A percentile compares a stretch with the other conserved stretches of the same genome.
Conservation (phyloP, 2,329 filamentous ascomycete genomes). For the Pseudodiploospora longispora region DNA sequence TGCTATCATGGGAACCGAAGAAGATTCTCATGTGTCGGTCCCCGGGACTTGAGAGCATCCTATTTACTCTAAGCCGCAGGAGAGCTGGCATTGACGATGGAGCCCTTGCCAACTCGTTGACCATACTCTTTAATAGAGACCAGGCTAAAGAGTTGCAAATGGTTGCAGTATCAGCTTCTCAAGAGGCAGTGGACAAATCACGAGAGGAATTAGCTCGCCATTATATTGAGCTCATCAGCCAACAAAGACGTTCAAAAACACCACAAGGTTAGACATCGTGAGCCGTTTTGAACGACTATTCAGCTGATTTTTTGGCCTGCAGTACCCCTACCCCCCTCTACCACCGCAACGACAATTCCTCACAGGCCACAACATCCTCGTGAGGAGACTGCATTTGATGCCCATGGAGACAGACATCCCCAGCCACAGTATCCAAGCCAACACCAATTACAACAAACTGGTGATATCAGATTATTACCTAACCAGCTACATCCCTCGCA, state of each 20-base stretch:
- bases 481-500: too few relatives aligned
- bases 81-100: slow-evolving; percentile 16
- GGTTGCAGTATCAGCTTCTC: not conserved
- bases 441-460: too few relatives aligned
- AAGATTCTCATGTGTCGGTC: slow-evolving; percentile 18
- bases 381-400: too few relatives aligned
- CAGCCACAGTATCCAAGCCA: too few relatives aligned
- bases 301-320: too few relatives aligned
- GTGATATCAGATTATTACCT: too few relatives aligned
- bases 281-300: too few relatives aligned
- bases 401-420: too few relatives aligned
- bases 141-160: slow-evolving; percentile 12
- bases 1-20: slow-evolving; percentile 19
- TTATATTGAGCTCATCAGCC: not conserved
- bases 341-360: too few relatives aligned
- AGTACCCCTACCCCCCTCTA: too few relatives aligned
- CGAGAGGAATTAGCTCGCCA: not conserved
- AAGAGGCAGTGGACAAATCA: not conserved
- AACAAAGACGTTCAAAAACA: not conserved
- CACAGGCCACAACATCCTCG: too few relatives aligned
- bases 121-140: slow-evolving; percentile 18
- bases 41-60: slow-evolving; percentile 13
- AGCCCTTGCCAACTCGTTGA: slow-evolving; percentile 10
- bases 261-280: too few relatives aligned
- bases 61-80: slow-evolving; percentile 24